Evolutionary conservation across 192 early-diverging fungal genomes (phyloP).

Genomic region (Dissophora ornata): DNA sequence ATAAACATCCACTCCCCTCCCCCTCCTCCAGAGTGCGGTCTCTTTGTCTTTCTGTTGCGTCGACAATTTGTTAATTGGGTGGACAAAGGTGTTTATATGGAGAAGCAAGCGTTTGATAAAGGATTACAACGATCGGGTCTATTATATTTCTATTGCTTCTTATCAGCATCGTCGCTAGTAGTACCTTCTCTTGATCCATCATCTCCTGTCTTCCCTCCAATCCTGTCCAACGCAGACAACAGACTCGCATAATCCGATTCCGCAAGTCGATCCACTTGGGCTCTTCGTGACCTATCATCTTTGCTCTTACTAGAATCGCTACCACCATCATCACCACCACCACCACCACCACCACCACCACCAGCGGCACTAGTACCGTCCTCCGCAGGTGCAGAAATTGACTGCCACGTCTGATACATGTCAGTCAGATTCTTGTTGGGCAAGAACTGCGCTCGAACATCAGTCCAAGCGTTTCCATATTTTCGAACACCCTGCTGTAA

Average conservation of each 20-base stretch:
- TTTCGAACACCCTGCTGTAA: slow-evolving; percentile 41
- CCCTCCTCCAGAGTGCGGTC: no score
- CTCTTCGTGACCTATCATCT: background rate
- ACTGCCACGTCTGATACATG: slow-evolving; percentile 24
- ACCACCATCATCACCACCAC: background rate
- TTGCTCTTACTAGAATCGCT: no score
- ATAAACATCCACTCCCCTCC: no score
- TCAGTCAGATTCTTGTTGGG: slow-evolving; percentile 33
- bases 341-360: background rate
- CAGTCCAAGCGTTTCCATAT: slow-evolving; percentile 33
- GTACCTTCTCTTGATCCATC: no score
- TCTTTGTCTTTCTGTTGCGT: no score
- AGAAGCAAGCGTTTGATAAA: no score
- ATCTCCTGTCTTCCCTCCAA: background rate
- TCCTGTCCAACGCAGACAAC: slow-evolving; percentile 21
- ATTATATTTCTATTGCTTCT: no score
- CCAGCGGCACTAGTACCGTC: background rate
- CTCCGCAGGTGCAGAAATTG: slow-evolving; percentile 10
- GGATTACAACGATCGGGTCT: no score
- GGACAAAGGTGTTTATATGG: no score
- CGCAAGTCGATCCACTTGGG: slow-evolving; percentile 18
- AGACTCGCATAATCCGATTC: slow-evolving; percentile 31
- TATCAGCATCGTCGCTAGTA: no score
- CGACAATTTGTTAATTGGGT: no score
- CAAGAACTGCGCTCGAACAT: slow-evolving; percentile 42